A percentile compares a stretch with the other conserved stretches of the same genome.
phyloP scores from a whole-genome alignment of 352 stramenopile species.

The Blastocystis sp. region DNA sequence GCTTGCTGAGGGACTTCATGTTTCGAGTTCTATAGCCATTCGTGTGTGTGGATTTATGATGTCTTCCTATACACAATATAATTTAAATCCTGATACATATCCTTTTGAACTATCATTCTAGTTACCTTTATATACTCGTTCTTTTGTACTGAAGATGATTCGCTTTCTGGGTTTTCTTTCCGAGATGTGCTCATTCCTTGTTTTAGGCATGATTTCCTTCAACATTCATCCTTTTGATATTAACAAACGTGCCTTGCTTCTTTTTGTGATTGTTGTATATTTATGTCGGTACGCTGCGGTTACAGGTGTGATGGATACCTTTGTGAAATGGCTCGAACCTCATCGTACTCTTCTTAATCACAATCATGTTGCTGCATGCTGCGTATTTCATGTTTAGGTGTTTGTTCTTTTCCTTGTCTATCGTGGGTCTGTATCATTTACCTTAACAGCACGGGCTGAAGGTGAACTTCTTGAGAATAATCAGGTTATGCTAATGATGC shows the following conservation, averaged over 20 bases:
- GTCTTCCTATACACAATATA: slow-evolving; percentile 33
- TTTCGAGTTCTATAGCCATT: slow-evolving; percentile 22
- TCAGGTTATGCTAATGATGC: slow-evolving; percentile 39
- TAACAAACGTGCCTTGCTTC: background rate
- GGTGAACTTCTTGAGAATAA: slow-evolving; percentile 11
- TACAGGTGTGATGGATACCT: background rate
- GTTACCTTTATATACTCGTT: background rate
- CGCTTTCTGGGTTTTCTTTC: background rate
- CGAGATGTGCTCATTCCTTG: slow-evolving; percentile 30
- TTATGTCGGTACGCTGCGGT: background rate
- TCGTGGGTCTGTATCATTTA: slow-evolving; percentile 20
- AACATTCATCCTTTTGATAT: slow-evolving; percentile 2
- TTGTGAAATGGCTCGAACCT: background rate
- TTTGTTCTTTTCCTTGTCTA: background rate
- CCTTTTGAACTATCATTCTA: background rate
- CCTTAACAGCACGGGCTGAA: background rate
- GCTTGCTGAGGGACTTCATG: slow-evolving; percentile 8
- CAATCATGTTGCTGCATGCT: background rate
- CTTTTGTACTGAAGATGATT: background rate
- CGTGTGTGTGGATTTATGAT: slow-evolving; percentile 43
- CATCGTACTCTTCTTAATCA: background rate
- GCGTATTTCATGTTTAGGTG: background rate
- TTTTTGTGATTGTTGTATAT: background rate
- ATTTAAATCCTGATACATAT: slow-evolving; percentile 10
- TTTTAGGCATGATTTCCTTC: slow-evolving; percentile 33